Percentiles rank a stretch among this genome's conserved stretches.
Evolutionary conservation across 495 filamentous ascomycete genomes (phyloP).

Genomic region (Penicillium diatomitis): DNA sequence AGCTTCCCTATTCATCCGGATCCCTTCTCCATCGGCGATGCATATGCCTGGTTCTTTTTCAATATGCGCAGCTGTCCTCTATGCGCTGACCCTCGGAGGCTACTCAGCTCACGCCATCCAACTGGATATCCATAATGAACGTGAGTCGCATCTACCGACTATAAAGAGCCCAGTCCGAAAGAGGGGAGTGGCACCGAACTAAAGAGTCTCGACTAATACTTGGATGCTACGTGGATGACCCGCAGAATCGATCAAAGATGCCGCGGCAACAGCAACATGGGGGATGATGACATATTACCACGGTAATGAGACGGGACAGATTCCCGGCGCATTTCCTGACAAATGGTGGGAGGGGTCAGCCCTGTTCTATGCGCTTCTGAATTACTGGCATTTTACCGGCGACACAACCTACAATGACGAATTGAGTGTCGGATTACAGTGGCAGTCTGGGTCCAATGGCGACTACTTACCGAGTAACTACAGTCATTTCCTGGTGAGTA

Average conservation of each 20-base stretch:
- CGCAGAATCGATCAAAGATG: conserved; percentile 11
- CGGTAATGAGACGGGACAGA: conserved; percentile 12
- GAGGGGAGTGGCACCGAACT: too few species aligned
- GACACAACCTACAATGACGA: conserved; percentile 59
- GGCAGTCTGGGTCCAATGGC: conserved; percentile 46
- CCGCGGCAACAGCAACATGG: conserved; percentile 6
- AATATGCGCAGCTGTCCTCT: conserved; percentile 10
- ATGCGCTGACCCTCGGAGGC: not conserved
- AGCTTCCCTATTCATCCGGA: not conserved
- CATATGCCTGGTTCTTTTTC: not conserved
- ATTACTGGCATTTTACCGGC: conserved; percentile 66
- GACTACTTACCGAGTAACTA: conserved; percentile 52
- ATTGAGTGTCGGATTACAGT: conserved; percentile 47
- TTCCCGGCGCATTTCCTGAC: conserved; percentile 10
- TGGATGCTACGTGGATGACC: too few species aligned
- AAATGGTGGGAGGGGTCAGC: conserved; percentile 63
- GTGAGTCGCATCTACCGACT: not conserved
- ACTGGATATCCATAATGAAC: conserved; percentile 4
- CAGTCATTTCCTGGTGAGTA: conserved; percentile 23
- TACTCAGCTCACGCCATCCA: conserved; percentile 2
- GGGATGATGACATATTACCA: conserved; percentile 12
- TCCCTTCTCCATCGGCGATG: not conserved
- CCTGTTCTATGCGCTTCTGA: conserved; percentile 55
- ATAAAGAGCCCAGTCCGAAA: too few species aligned
- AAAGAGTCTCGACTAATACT: too few species aligned